Conservation (phyloP, 2,329 filamentous ascomycete genomes). For the Didymella pinodella region DNA sequence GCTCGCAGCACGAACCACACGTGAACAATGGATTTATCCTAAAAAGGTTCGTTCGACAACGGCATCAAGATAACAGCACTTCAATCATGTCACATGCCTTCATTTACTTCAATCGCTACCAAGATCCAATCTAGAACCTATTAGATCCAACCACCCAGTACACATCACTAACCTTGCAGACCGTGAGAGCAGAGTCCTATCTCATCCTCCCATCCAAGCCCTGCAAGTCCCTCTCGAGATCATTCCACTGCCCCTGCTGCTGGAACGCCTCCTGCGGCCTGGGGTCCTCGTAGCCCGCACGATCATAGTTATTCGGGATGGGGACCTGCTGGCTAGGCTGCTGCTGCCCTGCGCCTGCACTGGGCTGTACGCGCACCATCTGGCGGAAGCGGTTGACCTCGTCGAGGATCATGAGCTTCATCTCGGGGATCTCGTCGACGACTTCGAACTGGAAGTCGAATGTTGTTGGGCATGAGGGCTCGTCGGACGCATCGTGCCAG, state of each 20-base stretch:
- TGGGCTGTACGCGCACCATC: constrained; percentile 56
- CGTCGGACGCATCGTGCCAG: constrained; percentile 97
- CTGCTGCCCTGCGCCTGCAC: constrained; percentile 41
- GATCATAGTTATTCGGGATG: constrained; percentile 68
- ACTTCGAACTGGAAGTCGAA: constrained; percentile 99
- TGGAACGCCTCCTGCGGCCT: constrained; percentile 65
- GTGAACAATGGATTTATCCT: too few relatives aligned
- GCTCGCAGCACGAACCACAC: too few relatives aligned
- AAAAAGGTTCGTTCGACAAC: too few relatives aligned
- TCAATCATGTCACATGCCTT: not conserved
- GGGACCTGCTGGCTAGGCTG: constrained; percentile 62
- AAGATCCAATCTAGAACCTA: constrained; percentile 5
- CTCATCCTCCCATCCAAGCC: constrained; percentile 48
- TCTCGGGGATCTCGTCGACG: constrained; percentile 92
- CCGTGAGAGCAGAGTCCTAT: constrained; percentile 15
- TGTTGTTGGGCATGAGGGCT: constrained; percentile 89
- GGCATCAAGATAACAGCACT: not conserved
- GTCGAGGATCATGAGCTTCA: constrained; percentile 97
- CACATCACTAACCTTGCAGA: not conserved
- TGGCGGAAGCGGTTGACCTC: constrained; percentile 88
- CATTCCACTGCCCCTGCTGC: constrained; percentile 48
- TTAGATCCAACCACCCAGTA: not conserved
- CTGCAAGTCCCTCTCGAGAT: constrained; percentile 60
- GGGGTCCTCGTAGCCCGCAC: constrained; percentile 67
- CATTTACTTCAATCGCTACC: constrained; percentile 1